Evolutionary conservation across 1,139 yeast species (phyloP).

Genomic region (Protomyces lactucae-debilis): DNA sequence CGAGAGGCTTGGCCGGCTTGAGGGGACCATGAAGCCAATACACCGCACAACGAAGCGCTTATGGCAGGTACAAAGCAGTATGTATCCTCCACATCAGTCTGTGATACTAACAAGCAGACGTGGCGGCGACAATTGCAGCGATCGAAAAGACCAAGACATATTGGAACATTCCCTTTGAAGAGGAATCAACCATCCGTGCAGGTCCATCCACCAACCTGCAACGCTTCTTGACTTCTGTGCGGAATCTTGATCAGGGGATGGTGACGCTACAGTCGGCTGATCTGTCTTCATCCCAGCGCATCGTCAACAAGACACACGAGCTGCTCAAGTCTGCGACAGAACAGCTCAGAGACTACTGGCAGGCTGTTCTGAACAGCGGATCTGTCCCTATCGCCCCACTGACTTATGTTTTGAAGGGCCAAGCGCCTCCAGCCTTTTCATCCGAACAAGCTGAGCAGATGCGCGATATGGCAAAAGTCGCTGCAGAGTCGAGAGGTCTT

Average conservation of each 20-base stretch:
- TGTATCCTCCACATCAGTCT: neutral
- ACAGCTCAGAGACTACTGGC: constrained; percentile 16
- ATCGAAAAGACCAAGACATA: constrained; percentile 28
- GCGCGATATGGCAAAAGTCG: constrained; percentile 1
- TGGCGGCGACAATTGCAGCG: constrained; percentile 25
- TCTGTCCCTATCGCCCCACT: constrained; percentile 28
- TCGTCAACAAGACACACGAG: constrained; percentile 23
- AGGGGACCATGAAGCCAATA: constrained; percentile 25
- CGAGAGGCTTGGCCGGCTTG: constrained; percentile 22
- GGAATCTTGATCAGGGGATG: constrained; percentile 20
- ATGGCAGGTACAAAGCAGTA: constrained; percentile 11
- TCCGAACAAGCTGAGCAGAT: constrained; percentile 8
- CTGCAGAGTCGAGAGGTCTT: neutral
- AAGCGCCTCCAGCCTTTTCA: constrained; percentile 11
- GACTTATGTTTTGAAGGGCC: constrained; percentile 22
- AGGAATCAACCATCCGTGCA: constrained; percentile 24
- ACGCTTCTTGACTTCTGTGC: constrained; percentile 21
- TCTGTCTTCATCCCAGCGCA: constrained; percentile 25
- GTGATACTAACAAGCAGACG: constrained; percentile 6
- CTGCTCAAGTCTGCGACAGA: constrained; percentile 11
- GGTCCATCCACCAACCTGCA: constrained; percentile 3
- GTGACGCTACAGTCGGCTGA: constrained; percentile 16
- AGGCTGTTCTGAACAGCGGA: constrained; percentile 1
- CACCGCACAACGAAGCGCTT: constrained; percentile 23
- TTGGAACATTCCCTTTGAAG: constrained; percentile 27